Base-by-base conservation (phyloP, 1,284 basidiomycete species). In the Malassezia sympodialis region DNA sequence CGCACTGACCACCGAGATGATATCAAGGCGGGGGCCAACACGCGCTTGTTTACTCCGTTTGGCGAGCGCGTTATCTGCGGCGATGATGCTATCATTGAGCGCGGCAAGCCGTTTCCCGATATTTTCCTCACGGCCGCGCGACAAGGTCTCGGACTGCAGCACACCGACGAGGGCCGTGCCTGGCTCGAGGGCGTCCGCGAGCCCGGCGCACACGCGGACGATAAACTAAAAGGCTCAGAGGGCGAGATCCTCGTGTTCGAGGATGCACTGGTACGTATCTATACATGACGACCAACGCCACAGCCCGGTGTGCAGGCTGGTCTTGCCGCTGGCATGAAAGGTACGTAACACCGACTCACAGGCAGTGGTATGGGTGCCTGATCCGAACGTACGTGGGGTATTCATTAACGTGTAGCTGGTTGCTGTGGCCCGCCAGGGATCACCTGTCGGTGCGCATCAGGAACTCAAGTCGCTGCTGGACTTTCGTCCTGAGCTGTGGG, bases 91-190 rank as follows among this genome's bases (percentile, higher is more conserved):
- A 48, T 67, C 3, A 40, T 75, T 21, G 60, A 51, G 1, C 55
- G 71, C 21, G 74, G 73, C 10, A 75, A 75, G 56, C 74, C 74
- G 10, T 44, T 53, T 44, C 73, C 74, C 2, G 74, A 75, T 50
- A 65, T 75, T 49, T 75, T 75, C 57, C 59, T 75, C 8, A 60
- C 70, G 3, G 74, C 74, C 10, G 72, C 73, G 10, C 37, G 61
- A 6, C 59, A 67, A 32, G 69, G 70, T 5, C 53, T 75, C 21
- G 59, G 66, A 8, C 44, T 46, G 34, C 40, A 56, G n/a, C 53
- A 62, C 23, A 45, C 56, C 14, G 51, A 53, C 8, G 51, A 58
- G 14, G 64, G 62, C 1, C 45, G 50, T 2, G 23, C 51, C 10
- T 66, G 60, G 51, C 57, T 63, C 11, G 39, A 56, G 1, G 31